Base-by-base conservation (phyloP, 1,284 basidiomycete genomes). In the Phellinidium pouzarii region DNA sequence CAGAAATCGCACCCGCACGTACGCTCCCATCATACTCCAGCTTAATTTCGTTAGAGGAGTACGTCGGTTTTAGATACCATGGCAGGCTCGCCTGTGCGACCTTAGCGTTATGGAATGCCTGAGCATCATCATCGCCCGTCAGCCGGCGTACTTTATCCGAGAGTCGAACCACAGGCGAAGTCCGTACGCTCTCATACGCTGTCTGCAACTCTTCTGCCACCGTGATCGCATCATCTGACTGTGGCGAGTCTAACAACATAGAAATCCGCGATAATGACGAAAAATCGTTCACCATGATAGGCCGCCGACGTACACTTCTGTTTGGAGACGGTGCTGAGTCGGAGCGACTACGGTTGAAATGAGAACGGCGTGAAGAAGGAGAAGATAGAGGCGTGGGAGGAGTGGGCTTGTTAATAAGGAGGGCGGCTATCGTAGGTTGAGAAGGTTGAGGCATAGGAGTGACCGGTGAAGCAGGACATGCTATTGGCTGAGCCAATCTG, bases 51-150 rank as follows among this genome's bases (percentile, higher is more conserved):
- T 79, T 72, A 2, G 71, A 65, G 2, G 58, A 62, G 62, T 84
- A 82, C 54, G 75, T 74, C 1, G 84, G 78, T 34, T 77, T 78
- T 43, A 91, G 73, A 67, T 80, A 87, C 78, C 80, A 80, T 1
- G 84, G 83, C 36, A 68, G 60, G 34, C 64, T 67, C 2, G 68
- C 66, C 45, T 70, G 68, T 3, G 66, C 66, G 38, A 66, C 58
- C 58, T 68, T 66, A 44, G 67, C 66, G 56, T 62, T 62, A 56
- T 68, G 62, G 55, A 71, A 68, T 7, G 66, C 66, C 53, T 71
- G 68, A 40, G 74, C 72, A 41, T 71, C 71, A 12, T 72, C 69
- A 52, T 74, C 74, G n/a, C 71, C 74, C 9, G 72, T 74, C 25
- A 75, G 61, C 58, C 73, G 67, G 47, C 62, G 64, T 40, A 74